Evolutionary conservation across 2,329 filamentous ascomycete species (phyloP), one percentile per base, ranked within the genome.

Genomic region (Paecilomyces niveus): DNA sequence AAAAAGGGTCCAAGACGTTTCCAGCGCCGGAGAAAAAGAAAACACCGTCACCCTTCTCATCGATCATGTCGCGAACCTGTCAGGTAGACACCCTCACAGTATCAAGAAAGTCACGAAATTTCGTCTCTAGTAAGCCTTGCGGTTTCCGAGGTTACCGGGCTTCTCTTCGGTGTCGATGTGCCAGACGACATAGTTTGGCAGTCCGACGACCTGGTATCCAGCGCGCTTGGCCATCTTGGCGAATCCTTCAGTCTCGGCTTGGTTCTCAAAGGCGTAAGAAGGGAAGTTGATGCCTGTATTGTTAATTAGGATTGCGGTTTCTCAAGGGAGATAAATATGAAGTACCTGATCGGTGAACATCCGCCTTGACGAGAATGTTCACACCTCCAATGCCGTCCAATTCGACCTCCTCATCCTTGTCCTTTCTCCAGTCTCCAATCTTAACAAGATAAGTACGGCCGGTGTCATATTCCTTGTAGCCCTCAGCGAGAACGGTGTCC

Each of bases 101-200:
- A 54, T 52, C 9, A 51, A 29, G 26, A 53, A 51, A 33, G 54
- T 26, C 29, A 33, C n/a, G 24, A 35, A 21, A n/a, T 31, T 52
- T 21, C 13, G 26, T 49, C 51, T 58, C 64, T 70, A 75, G 62
- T 70, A 75, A 18, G 74, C 73, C 62, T 74, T 74, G 63, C 72
- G 72, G 50, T 66, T 63, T 58, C 73, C 73, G 21, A 76, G 68
- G 59, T 97, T 97, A 33, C 92, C 91, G 33, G 86, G 84, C 81
- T 97, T 96, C 80, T 99, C 94, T 58, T 92, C 86, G 2, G 94
- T 99, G 74, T 99, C 94, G 68, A 96, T 90, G 73, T 99, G 94
- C 94, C 94, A 99, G 59, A 99, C 93, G 55, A 99, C 88, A 73
- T 99, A 99, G 74, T 99, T 99, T 50, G 93, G 94, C 58, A 99